Conservation (phyloP, 2,329 filamentous ascomycete genomes). For the Fusarium siculi region DNA sequence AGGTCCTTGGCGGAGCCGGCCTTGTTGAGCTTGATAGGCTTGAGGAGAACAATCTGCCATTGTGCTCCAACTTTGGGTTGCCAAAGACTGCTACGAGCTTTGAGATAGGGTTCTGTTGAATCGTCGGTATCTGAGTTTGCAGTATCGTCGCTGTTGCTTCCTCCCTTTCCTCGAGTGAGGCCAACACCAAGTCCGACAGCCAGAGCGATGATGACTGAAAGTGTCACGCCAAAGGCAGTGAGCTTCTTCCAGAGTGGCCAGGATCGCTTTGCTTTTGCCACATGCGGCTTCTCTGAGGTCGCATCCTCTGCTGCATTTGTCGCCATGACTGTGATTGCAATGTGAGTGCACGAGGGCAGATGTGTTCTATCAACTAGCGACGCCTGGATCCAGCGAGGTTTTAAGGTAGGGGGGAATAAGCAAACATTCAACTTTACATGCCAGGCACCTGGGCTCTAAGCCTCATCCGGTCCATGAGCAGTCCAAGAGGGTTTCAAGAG, state of each 20-base stretch:
- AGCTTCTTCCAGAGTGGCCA: conserved; percentile 49
- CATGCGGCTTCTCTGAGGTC: conserved; percentile 11
- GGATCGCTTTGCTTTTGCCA: conserved; percentile 12
- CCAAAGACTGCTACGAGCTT: conserved; percentile 54
- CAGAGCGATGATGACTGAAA: conserved; percentile 53
- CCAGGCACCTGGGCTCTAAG: conserved; percentile 23
- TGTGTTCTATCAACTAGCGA: not conserved
- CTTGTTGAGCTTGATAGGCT: conserved; percentile 56
- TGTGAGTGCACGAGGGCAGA: not conserved
- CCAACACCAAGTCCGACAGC: conserved; percentile 68
- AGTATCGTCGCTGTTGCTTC: conserved; percentile 30
- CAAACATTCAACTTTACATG: conserved; percentile 12
- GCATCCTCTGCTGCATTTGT: conserved; percentile 6
- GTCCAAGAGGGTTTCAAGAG: conserved; percentile 10
- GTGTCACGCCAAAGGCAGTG: conserved; percentile 38
- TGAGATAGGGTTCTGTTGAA: conserved; percentile 28
- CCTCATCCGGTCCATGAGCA: conserved; percentile 23
- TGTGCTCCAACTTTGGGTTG: conserved; percentile 61
- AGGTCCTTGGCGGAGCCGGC: conserved; percentile 44
- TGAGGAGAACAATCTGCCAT: conserved; percentile 71
- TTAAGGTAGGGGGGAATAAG: conserved; percentile 1
- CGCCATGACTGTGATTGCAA: conserved; percentile 3
- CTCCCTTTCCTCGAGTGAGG: conserved; percentile 51
- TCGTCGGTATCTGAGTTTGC: conserved; percentile 35
- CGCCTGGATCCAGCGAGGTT: not conserved